Percentiles rank a stretch among this genome's conserved stretches.
Evolutionary conservation across 345 rosid genomes (phyloP).

Genomic region (Reutealis trisperma): DNA sequence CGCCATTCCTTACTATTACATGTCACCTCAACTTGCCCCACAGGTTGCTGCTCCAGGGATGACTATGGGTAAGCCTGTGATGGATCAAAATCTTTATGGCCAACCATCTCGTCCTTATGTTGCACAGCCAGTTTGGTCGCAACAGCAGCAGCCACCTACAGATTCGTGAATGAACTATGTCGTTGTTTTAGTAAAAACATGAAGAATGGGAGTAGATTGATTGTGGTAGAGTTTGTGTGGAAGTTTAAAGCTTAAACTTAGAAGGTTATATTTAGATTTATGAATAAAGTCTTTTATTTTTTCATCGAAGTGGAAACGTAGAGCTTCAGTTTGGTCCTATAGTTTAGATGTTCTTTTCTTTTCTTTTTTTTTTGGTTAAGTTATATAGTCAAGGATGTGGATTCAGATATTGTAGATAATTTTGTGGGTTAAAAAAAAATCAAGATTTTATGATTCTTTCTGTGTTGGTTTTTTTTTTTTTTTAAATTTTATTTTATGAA

Average conservation of each 20-base stretch:
- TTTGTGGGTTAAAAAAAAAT: not conserved
- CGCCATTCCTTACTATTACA: conserved; percentile 34
- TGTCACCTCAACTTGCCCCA: conserved; percentile 34
- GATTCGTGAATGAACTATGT: conserved; percentile 17
- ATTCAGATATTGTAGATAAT: conserved; percentile 14
- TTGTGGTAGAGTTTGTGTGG: not conserved
- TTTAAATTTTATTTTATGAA: not conserved
- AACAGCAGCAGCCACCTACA: conserved; percentile 30
- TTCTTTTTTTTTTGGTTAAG: not conserved
- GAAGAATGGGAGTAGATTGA: not conserved
- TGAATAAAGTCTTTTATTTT: not conserved
- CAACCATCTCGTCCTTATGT: conserved; percentile 32
- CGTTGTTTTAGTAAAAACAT: not conserved
- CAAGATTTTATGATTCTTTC: not conserved
- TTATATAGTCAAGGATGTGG: not conserved
- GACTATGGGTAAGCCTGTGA: conserved; percentile 22
- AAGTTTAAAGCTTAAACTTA: not conserved
- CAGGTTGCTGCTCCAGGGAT: conserved; percentile 26
- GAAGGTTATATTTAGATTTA: not conserved
- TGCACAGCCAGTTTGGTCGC: conserved; percentile 32
- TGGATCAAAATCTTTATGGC: conserved; percentile 28
- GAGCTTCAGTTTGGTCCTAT: not conserved
- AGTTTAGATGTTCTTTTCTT: not conserved
- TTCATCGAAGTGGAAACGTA: not conserved
- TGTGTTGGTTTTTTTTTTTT: too few relatives aligned